Percentiles rank a stretch among this genome's conserved stretches.
These are phyloP conservation scores for Pezicula neosporulosa DNA, from an alignment of 2,329 filamentous ascomycete species.

Conservation along the genomic window DNA sequence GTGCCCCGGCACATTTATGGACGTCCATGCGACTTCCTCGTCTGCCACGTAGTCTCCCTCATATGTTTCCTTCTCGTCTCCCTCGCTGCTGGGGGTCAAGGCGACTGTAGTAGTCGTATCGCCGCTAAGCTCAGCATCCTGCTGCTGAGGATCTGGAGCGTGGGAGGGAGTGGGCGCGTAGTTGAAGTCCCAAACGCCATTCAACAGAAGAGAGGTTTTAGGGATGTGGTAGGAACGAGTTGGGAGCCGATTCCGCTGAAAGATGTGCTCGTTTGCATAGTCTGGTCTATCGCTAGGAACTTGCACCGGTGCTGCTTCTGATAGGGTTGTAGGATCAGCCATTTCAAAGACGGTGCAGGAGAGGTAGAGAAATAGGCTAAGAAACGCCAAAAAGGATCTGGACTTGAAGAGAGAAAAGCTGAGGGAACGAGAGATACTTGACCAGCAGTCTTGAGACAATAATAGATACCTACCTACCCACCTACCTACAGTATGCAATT, in stretches of 20 bases:
- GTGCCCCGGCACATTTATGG: constrained; percentile 60
- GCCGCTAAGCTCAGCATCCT: constrained; percentile 18
- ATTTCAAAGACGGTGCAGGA: neutral
- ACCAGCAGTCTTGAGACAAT: too few species aligned
- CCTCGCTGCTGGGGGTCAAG: neutral
- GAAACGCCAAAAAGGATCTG: neutral
- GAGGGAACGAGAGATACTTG: neutral
- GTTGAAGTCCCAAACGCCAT: constrained; percentile 56
- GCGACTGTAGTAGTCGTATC: constrained; percentile 4
- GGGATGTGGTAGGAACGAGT: constrained; percentile 51
- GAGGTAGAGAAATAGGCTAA: neutral
- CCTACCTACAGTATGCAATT: too few species aligned
- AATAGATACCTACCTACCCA: too few species aligned
- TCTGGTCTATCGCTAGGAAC: constrained; percentile 31
- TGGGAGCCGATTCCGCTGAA: constrained; percentile 50
- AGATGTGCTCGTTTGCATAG: constrained; percentile 47
- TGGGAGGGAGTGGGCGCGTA: constrained; percentile 42
- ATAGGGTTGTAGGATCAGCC: neutral
- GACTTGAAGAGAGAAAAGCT: neutral
- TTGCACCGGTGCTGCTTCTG: neutral
- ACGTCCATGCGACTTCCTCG: constrained; percentile 1
- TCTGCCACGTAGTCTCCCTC: neutral
- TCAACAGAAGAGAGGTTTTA: constrained; percentile 44
- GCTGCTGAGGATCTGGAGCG: constrained; percentile 36
- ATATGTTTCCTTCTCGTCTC: neutral